phyloP scores from a whole-genome alignment of 1,139 yeast genomes.

The Debaryomyces sp. region DNA sequence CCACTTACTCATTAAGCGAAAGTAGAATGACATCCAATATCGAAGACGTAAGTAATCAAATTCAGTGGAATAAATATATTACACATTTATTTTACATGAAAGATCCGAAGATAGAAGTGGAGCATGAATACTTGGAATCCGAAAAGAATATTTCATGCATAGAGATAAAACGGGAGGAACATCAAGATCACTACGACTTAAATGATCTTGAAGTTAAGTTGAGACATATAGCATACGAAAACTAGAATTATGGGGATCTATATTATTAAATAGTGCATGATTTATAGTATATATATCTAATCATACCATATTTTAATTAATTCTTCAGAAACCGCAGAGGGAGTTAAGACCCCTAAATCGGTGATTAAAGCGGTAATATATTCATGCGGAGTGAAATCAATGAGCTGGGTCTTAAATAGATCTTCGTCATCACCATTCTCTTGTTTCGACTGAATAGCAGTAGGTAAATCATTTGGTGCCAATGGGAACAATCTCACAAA shows the following conservation, averaged over 20 bases:
- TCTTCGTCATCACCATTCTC: conserved; percentile 33
- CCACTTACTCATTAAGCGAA: conserved; percentile 38
- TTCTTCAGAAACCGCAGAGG: conserved; percentile 97
- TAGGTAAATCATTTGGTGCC: conserved; percentile 89
- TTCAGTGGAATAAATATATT: conserved; percentile 45
- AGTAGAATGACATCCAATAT: conserved; percentile 11
- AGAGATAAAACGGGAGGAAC: conserved; percentile 32
- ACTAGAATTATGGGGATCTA: not conserved
- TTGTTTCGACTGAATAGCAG: conserved; percentile 35
- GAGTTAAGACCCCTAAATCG: conserved; percentile 94
- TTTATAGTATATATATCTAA: conserved; percentile 26
- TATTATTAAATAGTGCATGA: not conserved
- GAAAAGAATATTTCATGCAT: conserved; percentile 50
- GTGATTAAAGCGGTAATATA: conserved; percentile 94
- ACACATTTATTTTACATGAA: conserved; percentile 61
- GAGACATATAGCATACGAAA: conserved; percentile 10
- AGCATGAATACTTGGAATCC: conserved; percentile 33
- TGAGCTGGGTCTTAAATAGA: conserved; percentile 40
- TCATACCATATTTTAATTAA: conserved; percentile 98
- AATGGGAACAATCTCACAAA: conserved; percentile 95
- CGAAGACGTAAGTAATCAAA: conserved; percentile 8
- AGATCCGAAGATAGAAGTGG: conserved; percentile 51
- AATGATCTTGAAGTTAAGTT: conserved; percentile 38
- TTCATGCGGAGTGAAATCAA: conserved; percentile 96
- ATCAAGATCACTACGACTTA: conserved; percentile 38